Base-by-base conservation (phyloP, 805 yeast genomes). In the Yarrowia alimentaria region DNA sequence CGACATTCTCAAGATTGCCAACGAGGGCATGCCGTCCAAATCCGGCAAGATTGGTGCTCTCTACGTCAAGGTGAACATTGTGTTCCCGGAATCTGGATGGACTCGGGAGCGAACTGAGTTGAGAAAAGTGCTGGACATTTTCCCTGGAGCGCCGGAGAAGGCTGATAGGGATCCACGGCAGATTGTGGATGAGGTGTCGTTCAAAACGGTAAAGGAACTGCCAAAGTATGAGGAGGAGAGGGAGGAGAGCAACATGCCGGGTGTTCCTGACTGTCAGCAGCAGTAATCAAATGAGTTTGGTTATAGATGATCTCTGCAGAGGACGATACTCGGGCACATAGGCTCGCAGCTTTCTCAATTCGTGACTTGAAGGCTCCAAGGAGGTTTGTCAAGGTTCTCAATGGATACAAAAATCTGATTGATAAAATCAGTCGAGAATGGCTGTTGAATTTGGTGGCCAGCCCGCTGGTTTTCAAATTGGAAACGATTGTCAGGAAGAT, bases 51-150 rank as follows among this genome's bases (percentile, higher is more conserved):
- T 21, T 22, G 96, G 96, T 19, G 85, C 85, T 63, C 68, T 89
- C 56, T 88, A 79, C 60, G 71, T 89, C 13, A 77, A 73, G 48
- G 65, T 86, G n/a, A 78, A 77, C 16, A 79, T 90, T 48, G 87
- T 81, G 58, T 89, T 90, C 64, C 97, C 96, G 2, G 73, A 74
- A 26, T 94, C 88, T 64, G 77, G 81, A 60, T 89, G 96, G 96
- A 81, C 82, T 60, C 65, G 78, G 57, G 96, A 88, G 63, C 77
- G 75, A 59, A 73, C 79, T 53, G 96, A 88, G 60, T 38, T 64
- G 24, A 38, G 58, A 12, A 59, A 55, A 33, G 47, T 63, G 4
- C 45, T 53, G 11, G 56, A 61, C 38, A 34, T 61, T 31, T 54
- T 63, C 20, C 61, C 66, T 3, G 53, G 53, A 14, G 52, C 52